Conservation (phyloP, 805 yeast genomes). For the Yamadazyma nakazawae region DNA sequence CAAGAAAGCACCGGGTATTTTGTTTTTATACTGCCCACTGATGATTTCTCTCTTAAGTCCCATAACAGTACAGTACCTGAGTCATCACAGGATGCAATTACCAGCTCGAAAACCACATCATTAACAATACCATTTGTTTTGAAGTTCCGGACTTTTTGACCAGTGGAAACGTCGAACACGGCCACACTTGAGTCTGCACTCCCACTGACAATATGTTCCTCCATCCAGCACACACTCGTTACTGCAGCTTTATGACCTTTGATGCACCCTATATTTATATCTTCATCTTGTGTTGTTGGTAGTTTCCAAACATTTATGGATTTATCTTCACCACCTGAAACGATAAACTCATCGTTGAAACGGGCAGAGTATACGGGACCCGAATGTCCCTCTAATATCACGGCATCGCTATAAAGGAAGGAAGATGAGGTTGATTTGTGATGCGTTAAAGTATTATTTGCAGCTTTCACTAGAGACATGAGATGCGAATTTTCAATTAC, state of each 20-base stretch:
- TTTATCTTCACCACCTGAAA: conserved; percentile 62
- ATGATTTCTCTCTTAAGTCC: conserved; percentile 59
- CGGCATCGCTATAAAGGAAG: conserved; percentile 23
- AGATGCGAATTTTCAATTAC: neutral
- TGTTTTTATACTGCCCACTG: conserved; percentile 38
- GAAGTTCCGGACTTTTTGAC: conserved; percentile 48
- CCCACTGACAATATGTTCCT: conserved; percentile 45
- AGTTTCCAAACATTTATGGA: conserved; percentile 46
- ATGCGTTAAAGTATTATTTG: neutral
- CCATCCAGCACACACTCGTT: conserved; percentile 54
- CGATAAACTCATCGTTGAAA: conserved; percentile 49
- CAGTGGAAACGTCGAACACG: conserved; percentile 60
- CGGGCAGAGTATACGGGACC: conserved; percentile 52
- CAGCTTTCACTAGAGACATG: neutral
- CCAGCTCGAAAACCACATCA: conserved; percentile 39
- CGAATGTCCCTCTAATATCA: conserved; percentile 43
- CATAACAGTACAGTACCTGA: conserved; percentile 60
- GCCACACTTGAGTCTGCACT: conserved; percentile 64
- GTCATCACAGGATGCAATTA: conserved; percentile 56
- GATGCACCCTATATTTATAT: conserved; percentile 44
- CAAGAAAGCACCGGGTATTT: conserved; percentile 57
- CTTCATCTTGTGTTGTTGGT: conserved; percentile 23
- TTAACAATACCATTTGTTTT: conserved; percentile 48
- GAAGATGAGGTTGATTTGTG: neutral
- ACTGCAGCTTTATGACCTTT: conserved; percentile 64